Conservation (phyloP, 2,329 filamentous ascomycete species). For the Stemphylium beticola region DNA sequence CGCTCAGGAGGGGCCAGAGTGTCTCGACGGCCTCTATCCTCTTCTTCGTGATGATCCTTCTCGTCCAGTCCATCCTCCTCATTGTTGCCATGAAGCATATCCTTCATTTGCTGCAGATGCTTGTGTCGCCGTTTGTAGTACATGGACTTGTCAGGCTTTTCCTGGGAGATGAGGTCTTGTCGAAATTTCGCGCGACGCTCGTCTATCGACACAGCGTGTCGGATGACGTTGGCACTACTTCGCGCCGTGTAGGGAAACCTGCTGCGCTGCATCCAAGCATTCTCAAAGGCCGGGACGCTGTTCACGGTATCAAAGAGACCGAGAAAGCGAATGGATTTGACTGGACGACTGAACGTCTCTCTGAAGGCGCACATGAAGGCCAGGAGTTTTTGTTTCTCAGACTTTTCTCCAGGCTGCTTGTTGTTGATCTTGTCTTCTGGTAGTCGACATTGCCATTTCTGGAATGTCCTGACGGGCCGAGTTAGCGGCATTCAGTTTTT, state of each 20-base stretch:
- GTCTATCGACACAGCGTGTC: conserved; percentile 74
- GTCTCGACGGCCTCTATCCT: conserved; percentile 27
- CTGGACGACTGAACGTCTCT: conserved; percentile 79
- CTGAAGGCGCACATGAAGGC: conserved; percentile 79
- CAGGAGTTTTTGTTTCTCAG: conserved; percentile 68
- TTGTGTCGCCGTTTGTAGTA: conserved; percentile 39
- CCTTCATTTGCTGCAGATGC: conserved; percentile 24
- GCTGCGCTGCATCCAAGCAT: conserved; percentile 74
- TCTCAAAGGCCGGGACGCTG: conserved; percentile 78
- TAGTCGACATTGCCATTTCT: conserved; percentile 71
- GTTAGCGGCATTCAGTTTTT: not conserved
- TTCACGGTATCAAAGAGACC: conserved; percentile 86
- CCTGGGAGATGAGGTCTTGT: conserved; percentile 67
- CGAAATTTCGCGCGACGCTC: conserved; percentile 75
- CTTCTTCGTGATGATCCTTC: conserved; percentile 13
- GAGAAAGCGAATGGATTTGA: conserved; percentile 75
- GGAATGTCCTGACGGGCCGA: conserved; percentile 60
- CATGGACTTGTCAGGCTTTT: conserved; percentile 38
- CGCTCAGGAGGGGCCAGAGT: conserved; percentile 39
- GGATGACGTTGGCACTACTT: conserved; percentile 64
- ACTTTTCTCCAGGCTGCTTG: conserved; percentile 52
- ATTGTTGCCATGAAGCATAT: conserved; percentile 18
- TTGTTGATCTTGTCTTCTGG: conserved; percentile 19
- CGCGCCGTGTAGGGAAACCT: conserved; percentile 73
- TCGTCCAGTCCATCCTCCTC: conserved; percentile 18